A percentile compares a stretch with the other conserved stretches of the same genome.
These are phyloP conservation scores for Chlorella variabilis DNA, from an alignment of 163 green algal genomes.

Conservation along the genomic window DNA sequence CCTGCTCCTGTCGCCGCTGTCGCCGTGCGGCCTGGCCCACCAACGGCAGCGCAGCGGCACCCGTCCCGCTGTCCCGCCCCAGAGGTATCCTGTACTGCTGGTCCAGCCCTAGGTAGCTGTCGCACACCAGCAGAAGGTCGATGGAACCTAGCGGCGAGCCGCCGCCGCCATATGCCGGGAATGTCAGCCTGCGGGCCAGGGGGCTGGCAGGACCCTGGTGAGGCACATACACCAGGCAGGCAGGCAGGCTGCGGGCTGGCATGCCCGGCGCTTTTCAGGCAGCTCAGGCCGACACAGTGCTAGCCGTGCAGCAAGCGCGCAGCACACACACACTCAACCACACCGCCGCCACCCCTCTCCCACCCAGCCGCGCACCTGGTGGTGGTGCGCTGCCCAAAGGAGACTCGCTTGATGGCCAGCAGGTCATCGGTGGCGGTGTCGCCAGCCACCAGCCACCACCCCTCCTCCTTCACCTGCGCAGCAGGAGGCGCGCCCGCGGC, in stretches of 20 bases:
- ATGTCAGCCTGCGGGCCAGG: slow-evolving; percentile 47
- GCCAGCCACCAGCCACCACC: slow-evolving; percentile 92
- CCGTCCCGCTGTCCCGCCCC: neutral
- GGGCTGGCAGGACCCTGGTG: too few species aligned
- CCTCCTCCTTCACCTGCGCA: slow-evolving; percentile 91
- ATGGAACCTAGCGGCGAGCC: slow-evolving; percentile 43
- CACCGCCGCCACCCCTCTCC: too few species aligned
- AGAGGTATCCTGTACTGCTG: slow-evolving; percentile 70
- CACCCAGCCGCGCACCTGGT: slow-evolving; percentile 36
- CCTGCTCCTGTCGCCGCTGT: slow-evolving; percentile 17
- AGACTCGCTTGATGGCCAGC: slow-evolving; percentile 83
- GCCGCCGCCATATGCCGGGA: slow-evolving; percentile 51
- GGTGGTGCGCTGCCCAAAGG: slow-evolving; percentile 57
- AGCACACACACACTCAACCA: too few species aligned
- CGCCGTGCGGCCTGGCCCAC: slow-evolving; percentile 14
- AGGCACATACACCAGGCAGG: neutral
- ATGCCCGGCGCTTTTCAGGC: too few species aligned
- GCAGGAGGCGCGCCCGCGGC: neutral
- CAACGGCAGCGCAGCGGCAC: neutral
- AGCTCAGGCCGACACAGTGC: too few species aligned
- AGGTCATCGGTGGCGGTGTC: slow-evolving; percentile 74
- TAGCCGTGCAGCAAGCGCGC: too few species aligned
- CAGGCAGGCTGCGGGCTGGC: too few species aligned
- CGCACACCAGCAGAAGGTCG: slow-evolving; percentile 78
- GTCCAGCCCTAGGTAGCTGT: slow-evolving; percentile 91